Evolutionary conservation across 371 early-diverging fungal species (phyloP), one percentile per base, ranked within the genome.

Genomic region (Chytridium lagenaria): DNA sequence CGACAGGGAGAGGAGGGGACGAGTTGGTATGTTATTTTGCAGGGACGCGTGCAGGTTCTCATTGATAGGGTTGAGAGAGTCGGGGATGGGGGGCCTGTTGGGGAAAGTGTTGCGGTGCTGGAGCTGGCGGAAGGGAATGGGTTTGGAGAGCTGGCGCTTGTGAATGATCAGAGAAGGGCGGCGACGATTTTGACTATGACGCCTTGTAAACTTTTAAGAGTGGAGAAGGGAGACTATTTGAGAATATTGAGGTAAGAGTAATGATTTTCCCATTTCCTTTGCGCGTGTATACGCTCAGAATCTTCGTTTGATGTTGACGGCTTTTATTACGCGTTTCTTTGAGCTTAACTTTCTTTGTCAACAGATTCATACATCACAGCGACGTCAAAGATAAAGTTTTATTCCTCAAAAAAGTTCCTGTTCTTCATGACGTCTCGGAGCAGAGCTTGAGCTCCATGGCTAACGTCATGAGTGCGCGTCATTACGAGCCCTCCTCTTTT

Each of bases 201-300:
- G 40, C 63, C 65, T 0, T 74, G 77, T 50, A 33, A 52, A 26
- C 38, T 81, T 28, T 44, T 79, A 50, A 2, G 76, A 23, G 70
- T 78, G 26, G 78, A 78, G 55, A 81, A 81, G 70, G 71, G 31
- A 30, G 81, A 81, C 57, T 81, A 81, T 79, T 37, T 61, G 5
- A 50, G 78, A 30, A 76, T 81, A 16, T 52, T 80, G 59, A 55
- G 71, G 75, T 79, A 59, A 40, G 67, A 40, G 7, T 44, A 50
- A 26, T 26, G 12, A 12, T 51, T 7, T 75, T 75, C n/a, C n/a
- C n/a, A n/a, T n/a, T n/a, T n/a, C n/a, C n/a, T n/a, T n/a, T n/a
- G n/a, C n/a, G n/a, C n/a, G n/a, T 0, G 33, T 30, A 12, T 10
- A 26, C 36, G 31, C 7, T n/a, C 22, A 36, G 36, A 2, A 67